These are phyloP conservation scores for Hymenoscyphus salicellus DNA, from an alignment of 2,329 filamentous ascomycete species.

Conservation along the genomic window DNA sequence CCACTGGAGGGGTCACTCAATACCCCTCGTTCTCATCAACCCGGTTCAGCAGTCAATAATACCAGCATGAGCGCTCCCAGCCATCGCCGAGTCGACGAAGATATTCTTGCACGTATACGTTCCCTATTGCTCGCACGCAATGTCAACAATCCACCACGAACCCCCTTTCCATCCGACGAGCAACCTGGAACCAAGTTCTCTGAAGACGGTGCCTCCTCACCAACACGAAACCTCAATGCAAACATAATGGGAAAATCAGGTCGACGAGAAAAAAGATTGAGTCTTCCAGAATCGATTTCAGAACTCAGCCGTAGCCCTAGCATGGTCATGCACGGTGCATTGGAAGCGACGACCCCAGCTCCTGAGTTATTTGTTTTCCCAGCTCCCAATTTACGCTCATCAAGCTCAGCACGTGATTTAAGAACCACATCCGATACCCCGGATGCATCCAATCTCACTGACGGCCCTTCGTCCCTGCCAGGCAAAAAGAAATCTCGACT, in stretches of 20 bases:
- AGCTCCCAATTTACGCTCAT: slow-evolving; percentile 13
- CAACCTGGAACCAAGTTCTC: slow-evolving; percentile 4
- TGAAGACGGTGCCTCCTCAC: slow-evolving; percentile 11
- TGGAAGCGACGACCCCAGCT: slow-evolving; percentile 4
- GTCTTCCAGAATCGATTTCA: slow-evolving; percentile 13
- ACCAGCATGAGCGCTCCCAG: slow-evolving; percentile 27
- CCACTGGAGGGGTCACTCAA: slow-evolving; percentile 16
- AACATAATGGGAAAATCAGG: slow-evolving; percentile 23
- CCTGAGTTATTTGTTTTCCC: slow-evolving; percentile 4
- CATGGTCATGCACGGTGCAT: slow-evolving; percentile 8
- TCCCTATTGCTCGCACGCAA: slow-evolving; percentile 31
- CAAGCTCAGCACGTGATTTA: slow-evolving; percentile 21
- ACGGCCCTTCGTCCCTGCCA: slow-evolving; percentile 5
- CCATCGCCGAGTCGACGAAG: slow-evolving; percentile 28
- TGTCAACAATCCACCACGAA: slow-evolving; percentile 26
- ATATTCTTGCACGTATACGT: slow-evolving; percentile 32
- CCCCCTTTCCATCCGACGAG: slow-evolving; percentile 30
- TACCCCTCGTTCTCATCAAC: slow-evolving; percentile 18
- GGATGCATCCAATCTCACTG: slow-evolving; percentile 5
- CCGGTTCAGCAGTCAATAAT: slow-evolving; percentile 22
- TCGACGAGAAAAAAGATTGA: slow-evolving; percentile 13
- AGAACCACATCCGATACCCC: background rate
- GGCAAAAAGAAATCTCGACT: slow-evolving; percentile 24
- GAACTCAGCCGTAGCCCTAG: slow-evolving; percentile 7
- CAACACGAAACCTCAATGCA: slow-evolving; percentile 24